Evolutionary conservation across 2,329 filamentous ascomycete genomes (phyloP), one percentile per base, ranked within the genome.

Genomic region (Cercospora zeae-maydis): DNA sequence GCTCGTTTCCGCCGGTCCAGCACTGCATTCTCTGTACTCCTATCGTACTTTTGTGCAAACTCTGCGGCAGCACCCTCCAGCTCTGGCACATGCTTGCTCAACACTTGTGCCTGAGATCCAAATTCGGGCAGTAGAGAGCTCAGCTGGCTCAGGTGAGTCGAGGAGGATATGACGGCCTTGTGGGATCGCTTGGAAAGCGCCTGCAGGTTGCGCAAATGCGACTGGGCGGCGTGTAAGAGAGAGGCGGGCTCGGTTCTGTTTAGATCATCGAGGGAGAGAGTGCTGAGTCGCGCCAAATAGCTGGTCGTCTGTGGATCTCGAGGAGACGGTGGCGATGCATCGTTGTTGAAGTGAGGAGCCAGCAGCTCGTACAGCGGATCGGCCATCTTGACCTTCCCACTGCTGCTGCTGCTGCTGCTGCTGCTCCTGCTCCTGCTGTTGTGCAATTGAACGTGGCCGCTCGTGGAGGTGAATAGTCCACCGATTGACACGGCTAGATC

Each of bases 111-210:
- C 71, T 89, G 84, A 54, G 83, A 81, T 37, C 85, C 85, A 49
- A 98, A 80, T 13, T 80, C 76, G 0, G 92, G 90, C n/a, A 99
- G 81, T 0, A 88, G 85, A n/a, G 83, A 81, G 55, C 82, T 82
- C 7, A 98, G 83, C 9, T 86, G 87, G n/a, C 86, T 84, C 71
- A 98, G 87, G 70, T 90, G 88, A 69, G 87, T 84, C 21, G 91
- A 88, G 3, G 93, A 95, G 58, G 88, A 83, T 70, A 97, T 92
- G 67, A 98, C 88, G 16, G 88, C 83, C 73, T 89, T 91, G 77
- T 97, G 89, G 0, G 93, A 96, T 69, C 91, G 90, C 71, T 96
- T 96, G 7, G 93, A 93, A 55, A 98, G 86, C 0, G 87, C 85
- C 75, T 99, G 95, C 1, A 98, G 83, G 0, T 92, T 91, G 42